These are phyloP conservation scores for Chenopodium album DNA, from an alignment of 148 eudicot species.

Conservation along the genomic window DNA sequence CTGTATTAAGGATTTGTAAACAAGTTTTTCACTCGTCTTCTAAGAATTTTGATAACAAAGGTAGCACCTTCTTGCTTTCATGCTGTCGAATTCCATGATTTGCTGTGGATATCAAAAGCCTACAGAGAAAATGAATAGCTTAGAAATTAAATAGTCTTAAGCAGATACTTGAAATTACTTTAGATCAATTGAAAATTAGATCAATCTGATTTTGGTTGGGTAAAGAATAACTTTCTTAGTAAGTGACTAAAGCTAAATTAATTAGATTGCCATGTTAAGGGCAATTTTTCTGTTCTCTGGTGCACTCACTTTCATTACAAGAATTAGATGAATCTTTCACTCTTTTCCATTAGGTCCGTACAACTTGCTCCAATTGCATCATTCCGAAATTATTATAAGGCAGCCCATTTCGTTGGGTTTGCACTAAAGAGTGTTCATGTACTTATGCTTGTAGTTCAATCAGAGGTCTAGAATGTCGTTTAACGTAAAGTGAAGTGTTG, in stretches of 20 bases:
- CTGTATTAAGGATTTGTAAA: neutral
- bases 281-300: neutral
- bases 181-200: neutral
- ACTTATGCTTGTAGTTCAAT: too few relatives aligned
- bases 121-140: too few relatives aligned
- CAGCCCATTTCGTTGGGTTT: too few relatives aligned
- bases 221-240: neutral
- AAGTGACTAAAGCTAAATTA: neutral
- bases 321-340: too few relatives aligned
- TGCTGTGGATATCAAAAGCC: too few relatives aligned
- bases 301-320: neutral
- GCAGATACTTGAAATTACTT: neutral
- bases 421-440: too few relatives aligned
- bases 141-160: neutral
- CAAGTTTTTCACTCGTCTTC: neutral
- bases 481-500: too few relatives aligned
- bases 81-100: neutral
- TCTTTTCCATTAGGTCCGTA: too few relatives aligned
- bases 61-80: too few relatives aligned
- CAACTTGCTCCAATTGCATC: too few relatives aligned
- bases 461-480: too few relatives aligned
- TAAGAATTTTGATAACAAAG: neutral
- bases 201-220: neutral
- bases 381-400: too few relatives aligned
- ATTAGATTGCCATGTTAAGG: neutral